Conservation (phyloP, 1,284 basidiomycete genomes). For the Boletellus deceptivus region DNA sequence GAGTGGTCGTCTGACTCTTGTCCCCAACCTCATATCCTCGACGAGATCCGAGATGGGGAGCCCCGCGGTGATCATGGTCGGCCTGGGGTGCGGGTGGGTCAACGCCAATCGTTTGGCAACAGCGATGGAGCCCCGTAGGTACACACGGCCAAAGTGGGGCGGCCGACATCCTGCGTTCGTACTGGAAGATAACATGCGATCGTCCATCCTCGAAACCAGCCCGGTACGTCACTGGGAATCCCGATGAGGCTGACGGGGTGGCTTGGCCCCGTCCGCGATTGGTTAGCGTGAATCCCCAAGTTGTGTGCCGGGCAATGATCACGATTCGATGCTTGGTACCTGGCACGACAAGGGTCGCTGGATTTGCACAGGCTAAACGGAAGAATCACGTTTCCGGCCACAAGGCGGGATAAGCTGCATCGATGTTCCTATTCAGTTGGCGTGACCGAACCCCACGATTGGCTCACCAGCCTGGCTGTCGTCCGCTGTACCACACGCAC, state of each 20-base stretch:
- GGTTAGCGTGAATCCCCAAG: slow-evolving; percentile 4
- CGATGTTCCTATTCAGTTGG: too few relatives aligned
- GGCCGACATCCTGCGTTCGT: too few relatives aligned
- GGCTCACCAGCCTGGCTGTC: too few relatives aligned
- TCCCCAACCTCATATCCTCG: not conserved
- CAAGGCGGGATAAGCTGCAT: too few relatives aligned
- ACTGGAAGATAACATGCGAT: not conserved
- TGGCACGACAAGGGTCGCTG: not conserved
- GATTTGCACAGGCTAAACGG: not conserved
- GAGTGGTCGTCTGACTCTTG: not conserved
- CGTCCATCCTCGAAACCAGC: not conserved
- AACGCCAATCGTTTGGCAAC: slow-evolving; percentile 11
- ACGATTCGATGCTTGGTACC: not conserved
- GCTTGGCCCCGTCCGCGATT: not conserved
- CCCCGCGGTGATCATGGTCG: slow-evolving; percentile 12
- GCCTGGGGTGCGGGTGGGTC: slow-evolving; percentile 3
- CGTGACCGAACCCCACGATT: too few relatives aligned
- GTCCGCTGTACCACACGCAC: too few relatives aligned
- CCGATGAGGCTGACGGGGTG: too few relatives aligned
- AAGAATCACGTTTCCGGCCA: not conserved
- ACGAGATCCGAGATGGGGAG: slow-evolving; percentile 11
- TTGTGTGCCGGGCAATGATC: slow-evolving; percentile 1
- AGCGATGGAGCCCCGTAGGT: not conserved
- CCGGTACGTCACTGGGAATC: too few relatives aligned
- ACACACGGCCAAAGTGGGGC: not conserved